Evolutionary conservation across 2,329 filamentous ascomycete species (phyloP), one percentile per base, ranked within the genome.

Genomic region (Zymoseptoria ardabiliae): DNA sequence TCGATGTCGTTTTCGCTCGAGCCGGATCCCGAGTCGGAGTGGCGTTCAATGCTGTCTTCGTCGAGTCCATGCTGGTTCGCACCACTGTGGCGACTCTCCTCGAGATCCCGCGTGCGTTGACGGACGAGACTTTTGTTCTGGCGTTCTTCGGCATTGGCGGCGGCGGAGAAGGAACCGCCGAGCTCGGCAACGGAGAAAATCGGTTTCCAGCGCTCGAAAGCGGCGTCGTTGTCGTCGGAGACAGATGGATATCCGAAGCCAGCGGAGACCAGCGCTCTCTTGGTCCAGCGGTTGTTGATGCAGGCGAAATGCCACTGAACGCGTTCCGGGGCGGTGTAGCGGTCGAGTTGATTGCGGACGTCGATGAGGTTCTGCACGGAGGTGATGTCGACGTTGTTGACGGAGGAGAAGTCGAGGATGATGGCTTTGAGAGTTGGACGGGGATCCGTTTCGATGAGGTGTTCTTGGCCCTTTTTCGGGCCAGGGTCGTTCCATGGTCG

Each of bases 261-360:
- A 22, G 89, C 93, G 1, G 89, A 85, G 3, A 87, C 88, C 50
- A 97, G 85, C 4, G 90, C 92, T 30, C 91, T 88, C 78, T 96
- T 96, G 22, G 91, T 93, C 93, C 93, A 97, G 59, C 90, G 84
- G 78, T 94, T 97, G 77, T 87, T 91, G 77, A 97, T 89, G 75
- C 86, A 88, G n/a, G 92, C 90, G 64, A 97, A 87, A 75, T 97
- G 94, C 92, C 93, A 97, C 72, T 97, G 91, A 4, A 97, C 92
- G 2, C 82, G 80, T 20, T 91, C 85, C 0, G 93, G 93, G 0
- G 87, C 75, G 0, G 91, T 84, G 71, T 96, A 96, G 20, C 85
- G 82, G 73, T 97, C 93, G 23, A 97, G 85, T 72, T 97, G 92
- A 73, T 96, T 96, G 69, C 93, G 90, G 0, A 97, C 88, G 69